phyloP scores from a whole-genome alignment of 768 basidiomycete genomes.

The Symmetrospora coprosmae region DNA sequence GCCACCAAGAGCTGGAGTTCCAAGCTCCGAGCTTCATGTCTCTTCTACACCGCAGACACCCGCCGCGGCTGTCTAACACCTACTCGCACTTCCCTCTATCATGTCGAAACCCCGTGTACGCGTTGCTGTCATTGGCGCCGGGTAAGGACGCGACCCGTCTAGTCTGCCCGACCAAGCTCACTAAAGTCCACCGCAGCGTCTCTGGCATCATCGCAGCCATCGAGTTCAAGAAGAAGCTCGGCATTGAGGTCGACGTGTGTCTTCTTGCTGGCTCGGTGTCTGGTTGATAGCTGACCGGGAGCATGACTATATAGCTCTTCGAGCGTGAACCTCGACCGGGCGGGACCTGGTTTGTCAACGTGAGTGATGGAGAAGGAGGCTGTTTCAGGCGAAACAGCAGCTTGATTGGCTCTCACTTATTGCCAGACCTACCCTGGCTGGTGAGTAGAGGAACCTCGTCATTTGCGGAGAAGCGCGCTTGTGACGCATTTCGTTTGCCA shows the following conservation, averaged over 20 bases:
- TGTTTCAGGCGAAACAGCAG: not conserved
- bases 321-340: constrained; percentile 11
- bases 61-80: too few species aligned
- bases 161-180: not conserved
- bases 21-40: too few species aligned
- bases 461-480: too few species aligned
- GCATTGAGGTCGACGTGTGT: constrained; percentile 12
- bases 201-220: constrained; percentile 10
- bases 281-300: not conserved
- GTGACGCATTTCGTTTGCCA: not conserved
- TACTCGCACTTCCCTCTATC: too few species aligned
- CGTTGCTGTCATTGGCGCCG: constrained; percentile 16
- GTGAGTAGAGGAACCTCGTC: not conserved
- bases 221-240: constrained; percentile 17
- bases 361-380: not conserved
- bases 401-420: not conserved
- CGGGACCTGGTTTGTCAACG: constrained; percentile 15
- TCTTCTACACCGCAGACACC: too few species aligned
- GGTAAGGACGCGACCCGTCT: not conserved
- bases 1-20: too few species aligned
- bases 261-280: too few species aligned
- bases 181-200: not conserved
- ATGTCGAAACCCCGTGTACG: not conserved
- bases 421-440: constrained; percentile 14
- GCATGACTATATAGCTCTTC: not conserved